Base-by-base conservation (phyloP, 2,329 filamentous ascomycete genomes). In the Scedosporium minutisporum region DNA sequence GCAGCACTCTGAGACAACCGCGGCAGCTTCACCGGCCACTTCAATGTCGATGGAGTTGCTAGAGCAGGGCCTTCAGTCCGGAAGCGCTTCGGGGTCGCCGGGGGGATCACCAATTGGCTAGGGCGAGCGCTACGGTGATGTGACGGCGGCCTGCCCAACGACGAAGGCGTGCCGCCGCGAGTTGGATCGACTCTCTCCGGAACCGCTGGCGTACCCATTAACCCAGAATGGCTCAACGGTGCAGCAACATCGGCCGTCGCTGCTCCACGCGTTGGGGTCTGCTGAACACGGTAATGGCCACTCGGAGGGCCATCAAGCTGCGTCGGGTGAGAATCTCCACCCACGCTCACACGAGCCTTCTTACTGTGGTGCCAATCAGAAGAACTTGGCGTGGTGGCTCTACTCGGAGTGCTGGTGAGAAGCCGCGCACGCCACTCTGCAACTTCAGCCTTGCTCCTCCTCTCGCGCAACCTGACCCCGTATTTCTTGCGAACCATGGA, bases 401-500 rank as follows among this genome's bases (percentile, higher is more conserved):
- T 3, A 12, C 42, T 38, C 21, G 58, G 23, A 9, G 41, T 16
- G 18, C 18, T 6, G 18, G 41, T 42, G 21, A 27, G 7, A 25
- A 38, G 29, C 27, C 44, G 42, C 16, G 16, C 29, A n/a, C 27
- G 59, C 4, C 76, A 72, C 7, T 75, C 74, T 2, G 78, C 73
- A 16, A 83, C 78, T 64, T 80, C 78, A 0, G 73, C 74, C 64
- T 69, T 77, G 2, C 77, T 77, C 0, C 82, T 78, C 12, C 81
- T 73, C 65, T 78, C 75, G 0, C 80, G 77, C 14, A 85, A 74
- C 1, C 77, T 76, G 38, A 86, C 81, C n/a, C 82, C 82, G 64
- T 80, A 85, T 64, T 78, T 83, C 68, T 83, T 85, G 12, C 83
- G 77, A 3, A 83, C 80, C n/a, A 76, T 76, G 61, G 80, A 83